These are phyloP conservation scores for Thermochaetoides thermophila DNA, from an alignment of 495 filamentous ascomycete genomes.

Conservation along the genomic window DNA sequence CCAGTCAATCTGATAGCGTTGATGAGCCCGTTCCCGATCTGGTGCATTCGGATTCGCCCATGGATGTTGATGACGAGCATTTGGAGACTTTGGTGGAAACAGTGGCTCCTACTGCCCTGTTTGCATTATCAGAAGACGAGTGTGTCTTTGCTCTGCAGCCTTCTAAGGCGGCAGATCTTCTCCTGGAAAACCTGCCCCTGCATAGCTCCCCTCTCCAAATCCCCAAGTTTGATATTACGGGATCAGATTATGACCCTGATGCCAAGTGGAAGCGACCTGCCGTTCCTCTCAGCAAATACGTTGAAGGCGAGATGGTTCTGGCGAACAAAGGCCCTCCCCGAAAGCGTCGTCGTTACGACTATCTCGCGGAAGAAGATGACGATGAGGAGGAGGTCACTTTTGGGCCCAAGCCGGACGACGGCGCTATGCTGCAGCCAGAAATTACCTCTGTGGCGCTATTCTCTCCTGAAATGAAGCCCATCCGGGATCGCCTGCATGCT, in stretches of 20 bases:
- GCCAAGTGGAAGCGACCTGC: constrained; percentile 59
- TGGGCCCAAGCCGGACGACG: constrained; percentile 25
- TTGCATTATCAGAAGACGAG: constrained; percentile 67
- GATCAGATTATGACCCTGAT: constrained; percentile 46
- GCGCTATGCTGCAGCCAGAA: constrained; percentile 43
- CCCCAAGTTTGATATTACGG: constrained; percentile 38
- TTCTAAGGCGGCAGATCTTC: constrained; percentile 60
- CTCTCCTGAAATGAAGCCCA: constrained; percentile 73
- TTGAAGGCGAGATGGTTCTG: constrained; percentile 63
- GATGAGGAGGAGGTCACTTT: constrained; percentile 34
- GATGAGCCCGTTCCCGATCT: constrained; percentile 51
- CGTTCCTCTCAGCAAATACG: constrained; percentile 75
- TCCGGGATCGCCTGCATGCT: constrained; percentile 82
- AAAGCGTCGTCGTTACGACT: constrained; percentile 69
- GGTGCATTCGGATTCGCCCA: constrained; percentile 37
- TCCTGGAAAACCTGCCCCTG: constrained; percentile 74
- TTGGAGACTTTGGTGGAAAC: constrained; percentile 28
- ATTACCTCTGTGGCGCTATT: constrained; percentile 75
- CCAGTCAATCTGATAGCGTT: constrained; percentile 11
- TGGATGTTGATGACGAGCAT: constrained; percentile 32
- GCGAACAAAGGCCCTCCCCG: constrained; percentile 48
- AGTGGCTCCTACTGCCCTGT: constrained; percentile 59
- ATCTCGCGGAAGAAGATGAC: constrained; percentile 53
- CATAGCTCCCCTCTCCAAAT: constrained; percentile 51
- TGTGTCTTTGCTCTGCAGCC: constrained; percentile 64